Evolutionary conservation across 179 eudicot species (phyloP).

Genomic region (Silene vulgaris): DNA sequence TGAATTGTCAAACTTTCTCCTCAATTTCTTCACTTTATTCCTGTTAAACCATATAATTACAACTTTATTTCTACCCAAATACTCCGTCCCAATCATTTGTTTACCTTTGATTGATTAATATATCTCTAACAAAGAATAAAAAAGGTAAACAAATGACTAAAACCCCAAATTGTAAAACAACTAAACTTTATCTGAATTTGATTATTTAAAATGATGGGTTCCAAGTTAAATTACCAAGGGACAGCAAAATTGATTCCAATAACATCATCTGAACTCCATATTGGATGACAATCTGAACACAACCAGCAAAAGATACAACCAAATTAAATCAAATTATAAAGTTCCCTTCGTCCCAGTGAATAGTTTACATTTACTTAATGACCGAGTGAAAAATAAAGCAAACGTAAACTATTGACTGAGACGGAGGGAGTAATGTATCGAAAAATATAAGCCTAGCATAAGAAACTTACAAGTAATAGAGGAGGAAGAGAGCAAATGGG

Average conservation of each 20-base stretch:
- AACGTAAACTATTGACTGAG: too few relatives aligned
- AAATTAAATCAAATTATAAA: not conserved
- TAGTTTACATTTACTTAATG: too few relatives aligned
- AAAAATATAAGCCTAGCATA: too few relatives aligned
- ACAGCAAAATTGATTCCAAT: slow-evolving; percentile 1
- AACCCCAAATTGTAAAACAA: slow-evolving; percentile 3
- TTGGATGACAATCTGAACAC: slow-evolving; percentile 9
- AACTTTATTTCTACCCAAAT: not conserved
- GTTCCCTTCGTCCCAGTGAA: not conserved
- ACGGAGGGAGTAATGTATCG: too few relatives aligned
- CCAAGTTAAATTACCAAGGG: slow-evolving; percentile 3
- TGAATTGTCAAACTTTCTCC: slow-evolving; percentile 31
- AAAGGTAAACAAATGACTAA: too few relatives aligned
- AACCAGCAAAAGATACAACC: not conserved
- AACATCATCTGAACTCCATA: slow-evolving; percentile 12
- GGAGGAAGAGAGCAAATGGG: not conserved
- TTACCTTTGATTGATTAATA: too few relatives aligned
- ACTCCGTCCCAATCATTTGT: too few relatives aligned
- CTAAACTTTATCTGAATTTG: slow-evolving; percentile 4
- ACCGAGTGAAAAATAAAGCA: too few relatives aligned
- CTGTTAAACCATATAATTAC: slow-evolving; percentile 26
- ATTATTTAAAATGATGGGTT: not conserved
- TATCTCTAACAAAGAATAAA: too few relatives aligned
- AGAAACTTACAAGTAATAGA: slow-evolving; percentile 11
- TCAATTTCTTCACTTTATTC: slow-evolving; percentile 39